phyloP scores from a whole-genome alignment of 306 rosid genomes.

The Vigna trinervia region DNA sequence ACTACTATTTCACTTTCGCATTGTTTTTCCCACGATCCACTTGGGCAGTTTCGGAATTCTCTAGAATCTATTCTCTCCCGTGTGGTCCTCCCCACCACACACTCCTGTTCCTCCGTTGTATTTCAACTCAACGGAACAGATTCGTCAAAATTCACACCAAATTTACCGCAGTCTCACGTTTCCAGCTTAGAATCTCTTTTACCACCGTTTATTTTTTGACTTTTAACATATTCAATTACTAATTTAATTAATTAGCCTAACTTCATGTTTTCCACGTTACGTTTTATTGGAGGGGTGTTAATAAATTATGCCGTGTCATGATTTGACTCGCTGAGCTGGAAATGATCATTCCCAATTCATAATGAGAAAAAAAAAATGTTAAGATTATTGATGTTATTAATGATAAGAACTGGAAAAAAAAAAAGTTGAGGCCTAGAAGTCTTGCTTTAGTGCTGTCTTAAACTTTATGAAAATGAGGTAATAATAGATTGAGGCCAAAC shows the following conservation, averaged over 20 bases:
- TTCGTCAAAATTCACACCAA: neutral
- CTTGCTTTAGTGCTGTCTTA: neutral
- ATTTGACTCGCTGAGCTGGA: conserved; percentile 13
- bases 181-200: neutral
- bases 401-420: neutral
- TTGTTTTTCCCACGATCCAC: neutral
- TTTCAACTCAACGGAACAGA: conserved; percentile 33
- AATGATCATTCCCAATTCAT: neutral
- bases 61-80: neutral
- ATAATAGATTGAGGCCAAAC: neutral
- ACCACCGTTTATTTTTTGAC: conserved; percentile 7
- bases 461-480: conserved; percentile 15
- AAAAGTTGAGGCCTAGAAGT: neutral
- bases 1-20: neutral
- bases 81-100: neutral
- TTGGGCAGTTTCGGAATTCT: conserved; percentile 35
- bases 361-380: neutral
- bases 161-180: no score
- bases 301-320: neutral
- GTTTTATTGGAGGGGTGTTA: no score
- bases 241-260: neutral
- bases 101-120: neutral
- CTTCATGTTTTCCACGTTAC: neutral
- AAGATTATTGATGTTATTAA: no score
- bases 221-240: neutral